These are phyloP conservation scores for Peribolospora baueri DNA, from an alignment of 768 basidiomycete species.

Conservation along the genomic window DNA sequence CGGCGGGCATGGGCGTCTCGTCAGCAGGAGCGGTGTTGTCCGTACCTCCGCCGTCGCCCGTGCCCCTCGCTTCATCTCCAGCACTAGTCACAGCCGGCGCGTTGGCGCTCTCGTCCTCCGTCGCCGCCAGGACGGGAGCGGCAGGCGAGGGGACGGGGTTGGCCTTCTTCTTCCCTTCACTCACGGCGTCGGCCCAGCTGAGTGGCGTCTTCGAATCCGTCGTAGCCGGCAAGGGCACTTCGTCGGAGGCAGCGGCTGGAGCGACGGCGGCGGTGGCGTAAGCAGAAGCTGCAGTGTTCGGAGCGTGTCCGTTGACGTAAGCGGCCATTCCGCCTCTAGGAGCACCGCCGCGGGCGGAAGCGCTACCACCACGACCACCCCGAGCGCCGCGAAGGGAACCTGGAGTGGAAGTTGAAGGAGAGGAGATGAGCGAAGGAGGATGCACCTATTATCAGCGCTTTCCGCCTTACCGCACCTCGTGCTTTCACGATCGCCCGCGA, in stretches of 20 bases:
- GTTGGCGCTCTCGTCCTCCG: too few relatives aligned
- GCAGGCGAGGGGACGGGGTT: not conserved
- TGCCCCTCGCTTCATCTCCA: too few relatives aligned
- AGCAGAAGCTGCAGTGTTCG: not conserved
- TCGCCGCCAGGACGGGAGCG: not conserved
- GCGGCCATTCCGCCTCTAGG: not conserved
- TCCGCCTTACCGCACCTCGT: too few relatives aligned
- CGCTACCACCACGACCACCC: too few relatives aligned
- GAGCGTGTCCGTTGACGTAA: not conserved
- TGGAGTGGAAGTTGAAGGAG: too few relatives aligned
- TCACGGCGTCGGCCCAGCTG: not conserved
- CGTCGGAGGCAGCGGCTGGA: not conserved
- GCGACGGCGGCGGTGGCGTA: not conserved
- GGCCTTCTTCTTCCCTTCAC: not conserved
- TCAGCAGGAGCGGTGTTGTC: too few relatives aligned
- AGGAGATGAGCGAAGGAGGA: too few relatives aligned
- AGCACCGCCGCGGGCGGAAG: not conserved
- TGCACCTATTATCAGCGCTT: too few relatives aligned
- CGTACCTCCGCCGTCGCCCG: too few relatives aligned
- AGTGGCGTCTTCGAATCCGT: not conserved
- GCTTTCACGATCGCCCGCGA: not conserved
- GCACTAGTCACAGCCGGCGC: too few relatives aligned
- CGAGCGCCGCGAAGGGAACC: too few relatives aligned
- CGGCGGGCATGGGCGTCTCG: too few relatives aligned
- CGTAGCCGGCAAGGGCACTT: not conserved